These are phyloP conservation scores for Trypanosoma vivax DNA, from an alignment of 208 protist species.

Conservation along the genomic window DNA sequence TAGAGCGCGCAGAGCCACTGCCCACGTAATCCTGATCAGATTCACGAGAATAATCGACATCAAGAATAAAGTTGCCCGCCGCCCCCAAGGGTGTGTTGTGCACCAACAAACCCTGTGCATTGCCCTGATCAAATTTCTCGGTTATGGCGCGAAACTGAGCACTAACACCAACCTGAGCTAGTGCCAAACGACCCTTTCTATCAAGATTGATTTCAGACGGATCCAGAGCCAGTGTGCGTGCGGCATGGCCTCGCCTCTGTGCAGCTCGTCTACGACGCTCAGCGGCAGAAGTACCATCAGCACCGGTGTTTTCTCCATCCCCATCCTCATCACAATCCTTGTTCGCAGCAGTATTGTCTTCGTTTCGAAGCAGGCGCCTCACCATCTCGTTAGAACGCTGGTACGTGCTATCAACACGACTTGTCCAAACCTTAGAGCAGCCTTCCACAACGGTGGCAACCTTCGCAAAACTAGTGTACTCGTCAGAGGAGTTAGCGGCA, in stretches of 20 bases:
- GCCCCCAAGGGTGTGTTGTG: constrained; percentile 78
- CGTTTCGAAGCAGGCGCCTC: constrained; percentile 77
- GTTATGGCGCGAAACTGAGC: constrained; percentile 87
- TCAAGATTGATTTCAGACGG: constrained; percentile 83
- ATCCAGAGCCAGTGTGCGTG: constrained; percentile 74
- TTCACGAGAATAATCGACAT: constrained; percentile 68
- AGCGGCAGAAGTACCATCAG: constrained; percentile 15
- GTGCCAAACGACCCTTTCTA: constrained; percentile 48
- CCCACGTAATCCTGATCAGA: constrained; percentile 18
- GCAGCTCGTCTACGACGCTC: constrained; percentile 16
- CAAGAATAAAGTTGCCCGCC: constrained; percentile 80
- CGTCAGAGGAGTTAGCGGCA: constrained; percentile 38
- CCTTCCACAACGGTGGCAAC: constrained; percentile 88
- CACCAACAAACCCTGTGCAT: constrained; percentile 79
- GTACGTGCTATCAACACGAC: constrained; percentile 86
- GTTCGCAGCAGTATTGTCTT: constrained; percentile 21
- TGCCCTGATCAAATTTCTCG: constrained; percentile 86
- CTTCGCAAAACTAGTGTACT: constrained; percentile 87
- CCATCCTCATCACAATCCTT: constrained; percentile 29
- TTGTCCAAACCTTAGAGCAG: constrained; percentile 91
- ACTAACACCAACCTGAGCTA: constrained; percentile 68
- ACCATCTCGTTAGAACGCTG: constrained; percentile 84
- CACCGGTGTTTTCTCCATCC: constrained; percentile 7
- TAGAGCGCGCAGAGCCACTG: constrained; percentile 1
- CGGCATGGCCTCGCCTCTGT: constrained; percentile 13